Conservation (phyloP, 352 stramenopile genomes). For the Phytophthora tentaculata region DNA sequence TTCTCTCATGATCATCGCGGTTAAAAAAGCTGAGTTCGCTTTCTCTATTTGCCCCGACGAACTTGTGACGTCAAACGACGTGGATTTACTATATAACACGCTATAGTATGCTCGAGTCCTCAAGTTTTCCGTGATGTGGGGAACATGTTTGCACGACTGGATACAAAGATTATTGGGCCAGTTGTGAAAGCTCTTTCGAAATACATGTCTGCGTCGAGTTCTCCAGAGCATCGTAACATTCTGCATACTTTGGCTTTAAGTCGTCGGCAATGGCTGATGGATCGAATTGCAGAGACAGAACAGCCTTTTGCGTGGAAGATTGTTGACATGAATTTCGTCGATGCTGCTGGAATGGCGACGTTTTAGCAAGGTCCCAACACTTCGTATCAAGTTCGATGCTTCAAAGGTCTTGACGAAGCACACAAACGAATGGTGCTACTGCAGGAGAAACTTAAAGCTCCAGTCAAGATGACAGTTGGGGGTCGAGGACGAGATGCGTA, state of each 20-base stretch:
- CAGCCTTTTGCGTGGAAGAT: constrained; percentile 16
- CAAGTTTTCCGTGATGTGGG: constrained; percentile 16
- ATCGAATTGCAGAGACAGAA: constrained; percentile 6
- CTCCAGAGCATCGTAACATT: not conserved
- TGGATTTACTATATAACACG: constrained; percentile 23
- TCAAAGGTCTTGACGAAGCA: constrained; percentile 9
- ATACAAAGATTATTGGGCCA: constrained; percentile 5
- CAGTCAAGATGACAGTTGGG: constrained; percentile 8
- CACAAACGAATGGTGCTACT: constrained; percentile 12
- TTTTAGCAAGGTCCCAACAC: constrained; percentile 15
- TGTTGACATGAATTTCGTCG: constrained; percentile 13
- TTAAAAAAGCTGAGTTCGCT: constrained; percentile 11
- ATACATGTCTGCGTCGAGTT: not conserved
- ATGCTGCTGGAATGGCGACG: constrained; percentile 3
- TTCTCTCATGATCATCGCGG: constrained; percentile 1
- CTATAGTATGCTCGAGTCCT: constrained; percentile 3
- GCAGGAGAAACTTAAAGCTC: constrained; percentile 8
- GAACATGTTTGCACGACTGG: constrained; percentile 4
- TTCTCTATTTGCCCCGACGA: constrained; percentile 1
- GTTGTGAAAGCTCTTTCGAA: constrained; percentile 10
- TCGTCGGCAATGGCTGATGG: constrained; percentile 15
- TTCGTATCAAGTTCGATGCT: constrained; percentile 2
- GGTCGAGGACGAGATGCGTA: constrained; percentile 6
- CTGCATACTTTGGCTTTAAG: constrained; percentile 1
- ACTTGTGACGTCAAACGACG: constrained; percentile 2